These are phyloP conservation scores for Hypoxylon sp. DNA, from an alignment of 2,329 filamentous ascomycete species.

Conservation along the genomic window DNA sequence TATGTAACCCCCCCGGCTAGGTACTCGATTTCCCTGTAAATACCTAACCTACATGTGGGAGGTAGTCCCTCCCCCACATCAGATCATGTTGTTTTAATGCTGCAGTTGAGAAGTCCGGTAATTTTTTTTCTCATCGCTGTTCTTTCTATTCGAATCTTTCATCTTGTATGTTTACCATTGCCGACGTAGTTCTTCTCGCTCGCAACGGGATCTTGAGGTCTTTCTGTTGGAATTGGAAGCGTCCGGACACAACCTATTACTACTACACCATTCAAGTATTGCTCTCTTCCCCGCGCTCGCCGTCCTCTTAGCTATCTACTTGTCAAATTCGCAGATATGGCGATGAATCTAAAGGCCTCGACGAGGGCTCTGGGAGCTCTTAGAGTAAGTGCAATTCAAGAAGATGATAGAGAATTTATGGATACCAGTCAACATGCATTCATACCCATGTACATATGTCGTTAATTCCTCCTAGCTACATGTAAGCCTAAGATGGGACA, in stretches of 20 bases:
- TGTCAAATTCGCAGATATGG: constrained; percentile 64
- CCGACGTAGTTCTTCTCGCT: constrained; percentile 18
- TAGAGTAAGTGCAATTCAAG: constrained; percentile 66
- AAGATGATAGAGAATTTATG: neutral
- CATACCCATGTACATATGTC: neutral
- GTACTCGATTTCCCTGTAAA: neutral
- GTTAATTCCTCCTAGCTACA: neutral
- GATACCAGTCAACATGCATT: neutral
- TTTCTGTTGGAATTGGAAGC: constrained; percentile 10
- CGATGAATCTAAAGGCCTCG: constrained; percentile 74
- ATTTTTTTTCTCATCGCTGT: constrained; percentile 15
- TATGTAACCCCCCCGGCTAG: neutral
- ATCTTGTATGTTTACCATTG: constrained; percentile 20
- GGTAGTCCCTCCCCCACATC: constrained; percentile 29
- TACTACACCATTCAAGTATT: neutral
- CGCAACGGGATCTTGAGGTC: constrained; percentile 21
- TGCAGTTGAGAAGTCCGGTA: constrained; percentile 19
- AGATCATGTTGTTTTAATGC: constrained; percentile 27
- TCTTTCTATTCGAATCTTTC: constrained; percentile 4
- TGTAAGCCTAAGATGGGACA: neutral
- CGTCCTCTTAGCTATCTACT: neutral
- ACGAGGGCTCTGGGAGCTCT: constrained; percentile 74
- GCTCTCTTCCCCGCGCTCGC: neutral
- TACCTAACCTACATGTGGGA: neutral
- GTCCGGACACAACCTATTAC: neutral